Evolutionary conservation across 1,284 basidiomycete genomes (phyloP), one percentile per base, ranked within the genome.

Genomic region (Ganoderma meredithae): DNA sequence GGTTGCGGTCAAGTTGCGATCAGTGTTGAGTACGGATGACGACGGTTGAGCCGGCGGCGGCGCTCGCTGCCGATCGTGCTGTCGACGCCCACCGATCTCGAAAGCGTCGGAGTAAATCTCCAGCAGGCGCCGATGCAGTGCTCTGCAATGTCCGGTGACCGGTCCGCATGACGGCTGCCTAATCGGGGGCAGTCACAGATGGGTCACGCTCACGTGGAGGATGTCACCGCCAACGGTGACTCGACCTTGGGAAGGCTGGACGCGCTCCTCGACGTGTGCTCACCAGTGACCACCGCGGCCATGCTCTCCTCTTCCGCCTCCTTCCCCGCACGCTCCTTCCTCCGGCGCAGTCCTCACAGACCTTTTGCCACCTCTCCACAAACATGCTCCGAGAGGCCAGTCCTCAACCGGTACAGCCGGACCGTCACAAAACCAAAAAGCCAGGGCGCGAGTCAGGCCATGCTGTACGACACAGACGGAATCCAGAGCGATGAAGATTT

Each of bases 391-490:
- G 85, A 87, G 55, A 84, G 83, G 49, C 83, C 84, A 13, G 73
- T 91, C 72, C 83, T 97, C 84, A 98, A 98, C 81, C 86, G 93
- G 66, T 91, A 95, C 84, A 95, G 93, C 77, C 85, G 91, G 73
- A 86, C 85, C 25, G 86, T 98, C 75, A 98, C 96, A 13, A 89
- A 93, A 78, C 92, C 94, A 39, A 98, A 98, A 80, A 90, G 91
- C 76, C 96, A 98, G 79, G 96, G 95, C 59, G 96, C 96, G 53
- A 95, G 94, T 77, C 96, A 97, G 88, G 96, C 96, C 36, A 98
- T 98, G 96, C 83, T 98, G 60, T 98, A 96, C 80, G 96, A 96
- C 25, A 98, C 96, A 1, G 96, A 98, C 36, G 96, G 95, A 33
- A 87, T 98, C 69, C 83, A 88, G 39, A 82, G 76, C 33, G 91